These are phyloP conservation scores for Plasmodium fragile DNA, from an alignment of 169 alveolate species.

Conservation along the genomic window DNA sequence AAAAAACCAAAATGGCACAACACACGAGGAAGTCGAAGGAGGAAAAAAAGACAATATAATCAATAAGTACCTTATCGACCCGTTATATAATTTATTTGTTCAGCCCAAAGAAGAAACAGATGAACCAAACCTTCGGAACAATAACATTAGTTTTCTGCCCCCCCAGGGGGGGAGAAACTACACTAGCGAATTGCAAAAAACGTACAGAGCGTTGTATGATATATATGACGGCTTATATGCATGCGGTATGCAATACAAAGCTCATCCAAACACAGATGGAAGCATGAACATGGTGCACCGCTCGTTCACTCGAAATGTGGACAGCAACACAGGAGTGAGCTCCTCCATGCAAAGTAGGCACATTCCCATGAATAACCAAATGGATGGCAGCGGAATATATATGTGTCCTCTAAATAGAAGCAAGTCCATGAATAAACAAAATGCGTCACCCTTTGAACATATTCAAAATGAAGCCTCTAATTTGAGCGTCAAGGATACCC, in stretches of 20 bases:
- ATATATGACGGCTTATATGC: constrained; percentile 20
- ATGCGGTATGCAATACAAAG: background rate
- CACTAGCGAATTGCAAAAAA: constrained; percentile 49
- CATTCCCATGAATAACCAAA: background rate
- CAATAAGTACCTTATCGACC: constrained; percentile 41
- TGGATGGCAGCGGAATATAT: background rate
- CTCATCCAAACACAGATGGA: background rate
- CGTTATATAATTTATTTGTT: constrained; percentile 43
- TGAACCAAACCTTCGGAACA: background rate
- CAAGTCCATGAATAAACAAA: background rate
- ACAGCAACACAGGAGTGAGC: background rate
- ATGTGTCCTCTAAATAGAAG: background rate
- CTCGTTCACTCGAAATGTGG: background rate
- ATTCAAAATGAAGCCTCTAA: background rate
- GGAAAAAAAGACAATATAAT: constrained; percentile 28
- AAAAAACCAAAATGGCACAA: background rate
- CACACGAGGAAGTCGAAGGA: background rate
- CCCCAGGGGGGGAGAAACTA: background rate
- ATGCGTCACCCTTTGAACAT: background rate
- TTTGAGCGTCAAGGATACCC: background rate
- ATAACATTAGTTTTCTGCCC: background rate
- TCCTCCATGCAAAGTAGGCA: background rate
- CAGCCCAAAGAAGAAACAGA: constrained; percentile 18
- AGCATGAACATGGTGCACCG: background rate
- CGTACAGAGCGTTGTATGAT: constrained; percentile 59